These are phyloP conservation scores for Fragilariopsis cylindrus DNA, from an alignment of 108 stramenopile genomes.

Conservation along the genomic window DNA sequence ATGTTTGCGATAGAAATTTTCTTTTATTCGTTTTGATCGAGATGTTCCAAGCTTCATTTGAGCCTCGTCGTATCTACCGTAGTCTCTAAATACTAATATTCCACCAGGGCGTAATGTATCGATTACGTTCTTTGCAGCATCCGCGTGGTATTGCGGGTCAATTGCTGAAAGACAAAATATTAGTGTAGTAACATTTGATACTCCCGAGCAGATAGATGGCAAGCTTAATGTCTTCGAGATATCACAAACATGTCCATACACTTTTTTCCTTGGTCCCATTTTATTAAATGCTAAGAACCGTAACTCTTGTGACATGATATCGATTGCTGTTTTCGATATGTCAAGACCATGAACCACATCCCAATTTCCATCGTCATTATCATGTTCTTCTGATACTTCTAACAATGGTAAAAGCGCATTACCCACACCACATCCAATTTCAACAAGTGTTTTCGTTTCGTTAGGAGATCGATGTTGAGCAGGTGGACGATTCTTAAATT, in stretches of 20 bases:
- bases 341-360: constrained; percentile 58
- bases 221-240: constrained; percentile 29
- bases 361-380: constrained; percentile 15
- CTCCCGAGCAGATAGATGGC: constrained; percentile 39
- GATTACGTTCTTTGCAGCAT: constrained; percentile 54
- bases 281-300: constrained; percentile 48
- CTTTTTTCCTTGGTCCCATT: constrained; percentile 28
- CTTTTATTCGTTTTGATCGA: constrained; percentile 53
- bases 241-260: constrained; percentile 53
- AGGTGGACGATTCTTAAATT: constrained; percentile 39
- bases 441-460: constrained; percentile 47
- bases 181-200: constrained; percentile 62
- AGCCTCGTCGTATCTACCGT: constrained; percentile 86
- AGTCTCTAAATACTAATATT: constrained; percentile 80
- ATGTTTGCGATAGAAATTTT: constrained; percentile 67
- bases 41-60: constrained; percentile 66
- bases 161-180: constrained; percentile 88
- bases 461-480: background rate
- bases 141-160: constrained; percentile 46
- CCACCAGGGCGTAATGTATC: constrained; percentile 67
- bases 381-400: constrained; percentile 10
- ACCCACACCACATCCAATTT: constrained; percentile 93
- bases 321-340: constrained; percentile 61
- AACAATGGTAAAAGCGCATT: constrained; percentile 77
- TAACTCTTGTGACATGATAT: constrained; percentile 54